These are phyloP conservation scores for Metschnikowia lunata DNA, from an alignment of 805 yeast genomes.

Conservation along the genomic window DNA sequence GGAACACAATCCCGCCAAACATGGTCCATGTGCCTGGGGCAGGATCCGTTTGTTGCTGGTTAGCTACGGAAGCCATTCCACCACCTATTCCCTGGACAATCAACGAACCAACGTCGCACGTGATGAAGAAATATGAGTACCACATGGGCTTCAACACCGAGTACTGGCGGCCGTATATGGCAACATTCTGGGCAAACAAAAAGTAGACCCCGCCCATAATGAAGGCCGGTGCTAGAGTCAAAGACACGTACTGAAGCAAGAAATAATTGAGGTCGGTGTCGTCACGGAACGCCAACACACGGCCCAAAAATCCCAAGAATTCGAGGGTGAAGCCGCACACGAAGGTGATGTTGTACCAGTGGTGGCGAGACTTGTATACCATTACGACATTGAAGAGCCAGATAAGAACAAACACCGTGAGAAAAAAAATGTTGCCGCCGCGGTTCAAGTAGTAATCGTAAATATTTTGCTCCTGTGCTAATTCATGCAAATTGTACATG, in stretches of 20 bases:
- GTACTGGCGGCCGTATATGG: constrained; percentile 34
- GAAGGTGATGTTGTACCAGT: constrained; percentile 38
- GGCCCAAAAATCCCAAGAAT: constrained; percentile 35
- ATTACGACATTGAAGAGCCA: constrained; percentile 25
- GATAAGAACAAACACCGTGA: constrained; percentile 24
- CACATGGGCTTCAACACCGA: constrained; percentile 38
- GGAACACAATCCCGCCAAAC: constrained; percentile 37
- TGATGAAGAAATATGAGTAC: constrained; percentile 40
- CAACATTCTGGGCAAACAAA: constrained; percentile 38
- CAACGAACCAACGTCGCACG: constrained; percentile 33
- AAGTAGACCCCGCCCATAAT: constrained; percentile 42
- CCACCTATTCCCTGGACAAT: constrained; percentile 39
- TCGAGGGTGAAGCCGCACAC: constrained; percentile 34
- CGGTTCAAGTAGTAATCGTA: constrained; percentile 23
- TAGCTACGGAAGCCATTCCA: constrained; percentile 32
- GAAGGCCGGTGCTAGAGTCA: constrained; percentile 40
- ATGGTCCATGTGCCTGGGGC: constrained; percentile 33
- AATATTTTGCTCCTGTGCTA: constrained; percentile 27
- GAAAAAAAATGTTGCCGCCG: constrained; percentile 33
- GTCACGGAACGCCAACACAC: constrained; percentile 29
- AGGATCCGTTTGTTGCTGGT: constrained; percentile 21
- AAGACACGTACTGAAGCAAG: constrained; percentile 30
- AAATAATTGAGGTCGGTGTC: constrained; percentile 20
- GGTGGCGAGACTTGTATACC: constrained; percentile 31
- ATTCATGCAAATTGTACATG: constrained; percentile 28